Evolutionary conservation across 805 yeast genomes (phyloP).

Genomic region (Schwanniomyces yamadae): DNA sequence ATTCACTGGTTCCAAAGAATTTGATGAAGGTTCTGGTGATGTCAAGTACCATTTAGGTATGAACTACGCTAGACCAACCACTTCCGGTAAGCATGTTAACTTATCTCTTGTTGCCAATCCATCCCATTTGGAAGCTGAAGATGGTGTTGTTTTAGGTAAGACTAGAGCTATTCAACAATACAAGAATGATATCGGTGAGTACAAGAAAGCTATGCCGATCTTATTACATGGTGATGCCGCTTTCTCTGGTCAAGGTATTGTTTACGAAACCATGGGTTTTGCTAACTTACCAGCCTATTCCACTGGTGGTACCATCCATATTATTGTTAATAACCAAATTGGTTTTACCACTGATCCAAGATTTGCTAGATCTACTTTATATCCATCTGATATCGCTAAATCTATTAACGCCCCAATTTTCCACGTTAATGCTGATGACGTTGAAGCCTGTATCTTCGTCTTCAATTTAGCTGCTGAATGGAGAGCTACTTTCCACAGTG

Average conservation of each 20-base stretch:
- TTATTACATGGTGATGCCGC: constrained; percentile 99
- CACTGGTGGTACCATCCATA: constrained; percentile 97
- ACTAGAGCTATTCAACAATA: constrained; percentile 93
- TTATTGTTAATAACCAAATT: constrained; percentile 96
- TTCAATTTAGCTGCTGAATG: constrained; percentile 98
- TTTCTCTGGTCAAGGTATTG: constrained; percentile 98
- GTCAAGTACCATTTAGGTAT: constrained; percentile 99
- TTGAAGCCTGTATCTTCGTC: constrained; percentile 86
- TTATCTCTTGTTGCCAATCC: constrained; percentile 97
- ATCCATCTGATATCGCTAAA: constrained; percentile 97
- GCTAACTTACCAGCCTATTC: constrained; percentile 89
- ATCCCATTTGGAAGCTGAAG: constrained; percentile 98
- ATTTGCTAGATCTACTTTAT: constrained; percentile 94
- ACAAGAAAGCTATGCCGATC: constrained; percentile 85
- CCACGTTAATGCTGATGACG: constrained; percentile 99
- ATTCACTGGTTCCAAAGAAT: constrained; percentile 85
- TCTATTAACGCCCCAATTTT: constrained; percentile 96
- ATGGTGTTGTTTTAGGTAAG: constrained; percentile 97
- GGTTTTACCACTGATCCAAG: constrained; percentile 99
- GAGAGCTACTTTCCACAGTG: constrained; percentile 95
- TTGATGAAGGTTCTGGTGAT: constrained; percentile 98
- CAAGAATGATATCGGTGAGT: constrained; percentile 81
- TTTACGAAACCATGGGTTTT: constrained; percentile 97
- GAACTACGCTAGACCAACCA: constrained; percentile 98
- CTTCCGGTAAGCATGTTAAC: constrained; percentile 94